These are phyloP conservation scores for Thielaviopsis cerberus DNA, from an alignment of 2,329 filamentous ascomycete species.

Conservation along the genomic window DNA sequence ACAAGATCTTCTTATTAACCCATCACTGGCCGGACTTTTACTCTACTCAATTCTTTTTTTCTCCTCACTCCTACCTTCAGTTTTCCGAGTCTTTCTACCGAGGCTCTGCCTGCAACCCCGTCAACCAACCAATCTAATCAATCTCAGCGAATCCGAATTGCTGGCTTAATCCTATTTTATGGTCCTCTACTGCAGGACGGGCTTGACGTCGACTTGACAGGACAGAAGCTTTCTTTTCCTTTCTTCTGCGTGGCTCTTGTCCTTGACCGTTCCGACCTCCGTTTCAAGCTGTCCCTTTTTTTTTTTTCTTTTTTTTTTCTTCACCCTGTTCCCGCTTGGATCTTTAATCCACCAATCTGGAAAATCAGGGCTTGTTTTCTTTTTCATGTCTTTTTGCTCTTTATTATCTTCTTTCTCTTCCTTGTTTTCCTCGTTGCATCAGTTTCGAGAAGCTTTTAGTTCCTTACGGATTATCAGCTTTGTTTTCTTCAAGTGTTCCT, in stretches of 20 bases:
- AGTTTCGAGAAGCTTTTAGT: conserved; percentile 11
- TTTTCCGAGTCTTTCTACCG: background rate
- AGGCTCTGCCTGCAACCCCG: background rate
- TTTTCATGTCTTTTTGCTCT: background rate
- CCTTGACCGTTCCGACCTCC: background rate
- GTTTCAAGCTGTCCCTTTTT: background rate
- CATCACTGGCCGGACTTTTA: too few species aligned
- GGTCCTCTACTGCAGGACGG: background rate
- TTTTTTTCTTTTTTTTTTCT: background rate
- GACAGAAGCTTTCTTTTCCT: background rate
- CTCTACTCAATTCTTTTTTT: background rate
- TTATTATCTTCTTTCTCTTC: conserved; percentile 7
- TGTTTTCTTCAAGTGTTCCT: background rate
- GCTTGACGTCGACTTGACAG: background rate
- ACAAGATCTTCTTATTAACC: too few species aligned
- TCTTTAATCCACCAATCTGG: background rate
- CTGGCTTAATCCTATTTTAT: background rate
- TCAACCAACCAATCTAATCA: background rate
- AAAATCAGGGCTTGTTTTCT: background rate
- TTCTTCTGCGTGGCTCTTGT: conserved; percentile 7
- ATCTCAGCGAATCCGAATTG: background rate
- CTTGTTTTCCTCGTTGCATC: conserved; percentile 8
- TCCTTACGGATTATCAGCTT: background rate
- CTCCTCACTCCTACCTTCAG: background rate
- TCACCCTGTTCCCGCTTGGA: background rate